Percentiles rank a stretch among this genome's conserved stretches.
Conservation (phyloP, 495 filamentous ascomycete species). For the Xylona heveae region DNA sequence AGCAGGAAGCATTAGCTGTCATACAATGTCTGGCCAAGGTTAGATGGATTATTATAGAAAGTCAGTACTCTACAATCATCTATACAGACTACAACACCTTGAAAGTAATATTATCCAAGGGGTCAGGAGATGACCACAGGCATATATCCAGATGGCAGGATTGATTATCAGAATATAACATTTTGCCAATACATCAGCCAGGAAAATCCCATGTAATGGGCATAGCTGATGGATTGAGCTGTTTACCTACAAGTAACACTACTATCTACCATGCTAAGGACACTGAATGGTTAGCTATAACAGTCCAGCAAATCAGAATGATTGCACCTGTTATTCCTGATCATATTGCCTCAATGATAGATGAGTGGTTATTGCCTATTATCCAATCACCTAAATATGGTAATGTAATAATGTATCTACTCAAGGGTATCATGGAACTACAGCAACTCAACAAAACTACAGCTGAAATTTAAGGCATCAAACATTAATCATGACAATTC, state of each 20-base stretch:
- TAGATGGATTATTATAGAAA: no score
- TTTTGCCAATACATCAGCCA: neutral
- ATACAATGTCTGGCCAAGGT: no score
- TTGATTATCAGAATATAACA: constrained; percentile 2
- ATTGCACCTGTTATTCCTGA: no score
- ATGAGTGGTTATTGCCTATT: no score
- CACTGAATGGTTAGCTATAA: neutral
- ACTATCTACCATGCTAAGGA: neutral
- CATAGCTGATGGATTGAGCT: constrained; percentile 1
- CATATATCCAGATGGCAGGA: neutral
- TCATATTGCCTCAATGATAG: neutral
- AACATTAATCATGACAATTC: neutral
- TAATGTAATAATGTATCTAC: neutral
- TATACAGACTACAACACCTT: constrained; percentile 2
- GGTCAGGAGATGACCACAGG: neutral
- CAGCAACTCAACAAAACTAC: neutral
- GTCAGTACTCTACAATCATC: neutral
- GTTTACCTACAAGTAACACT: neutral
- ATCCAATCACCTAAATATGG: no score
- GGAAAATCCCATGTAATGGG: neutral
- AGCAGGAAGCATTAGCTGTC: constrained; percentile 1
- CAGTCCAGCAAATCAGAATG: neutral
- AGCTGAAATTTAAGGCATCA: neutral
- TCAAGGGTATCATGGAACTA: neutral
- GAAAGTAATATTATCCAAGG: neutral